Conservation (phyloP, 208 protist species). For the Crithidia acanthocephali region DNA sequence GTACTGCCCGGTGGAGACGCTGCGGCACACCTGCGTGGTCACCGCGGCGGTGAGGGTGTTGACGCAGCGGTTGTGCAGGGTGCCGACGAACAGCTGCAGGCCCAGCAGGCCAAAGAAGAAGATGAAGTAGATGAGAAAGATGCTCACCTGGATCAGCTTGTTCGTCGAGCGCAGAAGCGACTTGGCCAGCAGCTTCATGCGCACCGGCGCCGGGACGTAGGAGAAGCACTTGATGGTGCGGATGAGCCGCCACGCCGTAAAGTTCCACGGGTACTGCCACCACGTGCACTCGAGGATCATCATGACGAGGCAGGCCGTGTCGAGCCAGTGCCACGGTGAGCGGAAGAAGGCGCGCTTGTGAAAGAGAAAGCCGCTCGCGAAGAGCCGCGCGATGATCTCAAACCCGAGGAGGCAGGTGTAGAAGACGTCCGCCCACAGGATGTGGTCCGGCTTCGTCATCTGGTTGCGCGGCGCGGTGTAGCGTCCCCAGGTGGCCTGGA, state of each 20-base stretch:
- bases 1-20: conserved; percentile 50
- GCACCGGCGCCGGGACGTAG: conserved; percentile 73
- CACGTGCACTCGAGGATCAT: conserved; percentile 79
- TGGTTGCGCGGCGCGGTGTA: conserved; percentile 43
- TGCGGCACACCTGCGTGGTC: conserved; percentile 69
- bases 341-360: conserved; percentile 86
- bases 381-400: conserved; percentile 83
- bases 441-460: conserved; percentile 62
- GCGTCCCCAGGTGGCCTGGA: conserved; percentile 82
- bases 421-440: conserved; percentile 88
- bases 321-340: conserved; percentile 93
- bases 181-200: conserved; percentile 88
- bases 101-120: conserved; percentile 91
- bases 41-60: conserved; percentile 52
- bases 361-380: conserved; percentile 83
- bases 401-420: conserved; percentile 84
- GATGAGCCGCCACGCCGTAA: conserved; percentile 87
- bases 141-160: conserved; percentile 63
- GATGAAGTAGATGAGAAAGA: conserved; percentile 83
- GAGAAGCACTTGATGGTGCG: conserved; percentile 84
- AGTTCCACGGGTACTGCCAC: conserved; percentile 81
- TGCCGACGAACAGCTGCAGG: conserved; percentile 84
- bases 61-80: conserved; percentile 83
- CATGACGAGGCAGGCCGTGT: conserved; percentile 86
- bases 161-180: conserved; percentile 86